A percentile compares a stretch with the other conserved stretches of the same genome.
These are phyloP conservation scores for Nicotiana knightiana DNA, from an alignment of 257 asterid species.

Conservation along the genomic window DNA sequence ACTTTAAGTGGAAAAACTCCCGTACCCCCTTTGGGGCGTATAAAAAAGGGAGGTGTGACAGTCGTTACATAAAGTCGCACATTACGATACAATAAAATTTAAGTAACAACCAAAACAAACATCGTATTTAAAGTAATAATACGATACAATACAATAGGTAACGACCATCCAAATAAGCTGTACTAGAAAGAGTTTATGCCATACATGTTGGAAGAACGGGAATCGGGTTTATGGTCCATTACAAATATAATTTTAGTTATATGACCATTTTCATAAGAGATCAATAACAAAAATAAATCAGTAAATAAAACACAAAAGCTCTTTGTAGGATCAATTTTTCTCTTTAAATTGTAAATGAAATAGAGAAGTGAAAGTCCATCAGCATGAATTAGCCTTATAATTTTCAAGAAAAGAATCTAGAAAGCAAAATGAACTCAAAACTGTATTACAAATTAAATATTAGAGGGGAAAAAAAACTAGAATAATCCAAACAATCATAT, in stretches of 20 bases:
- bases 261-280: background rate
- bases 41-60: no score
- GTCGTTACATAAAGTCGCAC: no score
- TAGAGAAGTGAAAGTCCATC: background rate
- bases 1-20: no score
- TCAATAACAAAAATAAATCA: no score
- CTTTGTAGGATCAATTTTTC: background rate
- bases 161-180: no score
- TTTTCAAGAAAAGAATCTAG: background rate
- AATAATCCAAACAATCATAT: conserved; percentile 1
- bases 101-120: no score
- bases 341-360: background rate
- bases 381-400: background rate
- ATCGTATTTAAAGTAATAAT: no score
- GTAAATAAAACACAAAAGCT: background rate
- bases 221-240: background rate
- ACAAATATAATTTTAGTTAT: background rate
- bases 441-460: background rate
- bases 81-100: no score
- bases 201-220: background rate
- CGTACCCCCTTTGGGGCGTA: no score
- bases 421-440: background rate
- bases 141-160: no score
- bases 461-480: background rate
- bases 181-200: no score